These are phyloP conservation scores for Acarospora socialis DNA, from an alignment of 2,329 filamentous ascomycete species.

Conservation along the genomic window DNA sequence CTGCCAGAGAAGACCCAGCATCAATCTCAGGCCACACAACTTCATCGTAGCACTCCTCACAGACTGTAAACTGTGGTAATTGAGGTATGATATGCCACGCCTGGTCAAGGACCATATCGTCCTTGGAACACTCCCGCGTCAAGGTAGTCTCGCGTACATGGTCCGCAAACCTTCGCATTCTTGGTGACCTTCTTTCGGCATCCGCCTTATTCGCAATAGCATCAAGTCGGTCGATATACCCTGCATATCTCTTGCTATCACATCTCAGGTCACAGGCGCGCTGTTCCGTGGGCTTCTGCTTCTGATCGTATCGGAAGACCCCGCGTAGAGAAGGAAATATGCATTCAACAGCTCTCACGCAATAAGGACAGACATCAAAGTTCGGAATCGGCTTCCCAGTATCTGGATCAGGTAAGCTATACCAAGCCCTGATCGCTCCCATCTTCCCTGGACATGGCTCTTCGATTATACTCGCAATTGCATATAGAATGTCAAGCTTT, in stretches of 20 bases:
- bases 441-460: slow-evolving; percentile 45
- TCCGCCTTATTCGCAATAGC: slow-evolving; percentile 34
- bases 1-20: slow-evolving; percentile 41
- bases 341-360: slow-evolving; percentile 55
- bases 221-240: slow-evolving; percentile 43
- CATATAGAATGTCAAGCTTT: slow-evolving; percentile 55
- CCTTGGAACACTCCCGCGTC: slow-evolving; percentile 47
- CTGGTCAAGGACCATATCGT: slow-evolving; percentile 45
- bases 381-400: slow-evolving; percentile 49
- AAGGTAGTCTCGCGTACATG: slow-evolving; percentile 45
- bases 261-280: slow-evolving; percentile 58
- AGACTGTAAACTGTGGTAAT: slow-evolving; percentile 67
- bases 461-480: slow-evolving; percentile 49
- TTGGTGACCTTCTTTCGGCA: slow-evolving; percentile 26
- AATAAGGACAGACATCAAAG: slow-evolving; percentile 63
- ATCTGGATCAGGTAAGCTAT: slow-evolving; percentile 55
- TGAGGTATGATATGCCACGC: slow-evolving; percentile 67
- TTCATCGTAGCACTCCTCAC: slow-evolving; percentile 72
- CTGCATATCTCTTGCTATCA: slow-evolving; percentile 40
- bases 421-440: slow-evolving; percentile 52
- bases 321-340: slow-evolving; percentile 59
- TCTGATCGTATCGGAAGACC: slow-evolving; percentile 36
- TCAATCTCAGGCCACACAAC: slow-evolving; percentile 56
- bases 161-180: slow-evolving; percentile 49
- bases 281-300: slow-evolving; percentile 31